phyloP scores from a whole-genome alignment of 2,329 filamentous ascomycete genomes.

The Elsinoe arachidis region DNA sequence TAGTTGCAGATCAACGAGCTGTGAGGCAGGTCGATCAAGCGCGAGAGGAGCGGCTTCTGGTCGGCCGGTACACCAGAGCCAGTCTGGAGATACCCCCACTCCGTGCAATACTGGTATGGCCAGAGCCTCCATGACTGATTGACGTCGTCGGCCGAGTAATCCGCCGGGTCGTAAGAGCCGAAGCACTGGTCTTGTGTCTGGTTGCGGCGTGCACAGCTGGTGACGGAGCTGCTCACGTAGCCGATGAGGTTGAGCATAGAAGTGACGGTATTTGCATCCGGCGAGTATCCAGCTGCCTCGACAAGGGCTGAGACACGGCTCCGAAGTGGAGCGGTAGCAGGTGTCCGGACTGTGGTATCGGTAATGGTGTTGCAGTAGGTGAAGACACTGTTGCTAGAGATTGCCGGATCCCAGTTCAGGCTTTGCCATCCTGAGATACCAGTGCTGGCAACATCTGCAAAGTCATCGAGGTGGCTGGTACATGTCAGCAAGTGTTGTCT shows the following conservation, averaged over 20 bases:
- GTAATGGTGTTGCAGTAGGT: conserved; percentile 51
- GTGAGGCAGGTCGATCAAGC: conserved; percentile 58
- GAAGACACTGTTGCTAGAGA: conserved; percentile 42
- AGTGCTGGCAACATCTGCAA: conserved; percentile 39
- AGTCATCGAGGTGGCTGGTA: conserved; percentile 40
- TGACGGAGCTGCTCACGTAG: conserved; percentile 42
- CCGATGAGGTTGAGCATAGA: conserved; percentile 50
- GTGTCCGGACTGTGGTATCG: conserved; percentile 35
- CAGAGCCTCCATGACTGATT: conserved; percentile 42
- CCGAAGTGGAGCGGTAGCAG: conserved; percentile 30
- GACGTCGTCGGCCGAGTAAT: conserved; percentile 38
- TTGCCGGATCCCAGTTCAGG: conserved; percentile 51
- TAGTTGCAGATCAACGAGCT: conserved; percentile 50
- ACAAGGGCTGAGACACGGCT: conserved; percentile 39
- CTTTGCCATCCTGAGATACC: conserved; percentile 38
- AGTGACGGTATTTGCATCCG: conserved; percentile 38
- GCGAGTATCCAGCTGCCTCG: conserved; percentile 38
- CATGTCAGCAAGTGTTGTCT: neutral
- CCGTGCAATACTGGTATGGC: conserved; percentile 51
- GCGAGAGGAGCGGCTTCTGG: conserved; percentile 62
- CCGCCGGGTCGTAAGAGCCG: conserved; percentile 38
- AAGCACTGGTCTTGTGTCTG: conserved; percentile 45
- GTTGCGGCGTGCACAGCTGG: conserved; percentile 29
- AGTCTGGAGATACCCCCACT: conserved; percentile 73
- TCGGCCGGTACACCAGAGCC: conserved; percentile 58